Base-by-base conservation (phyloP, 75 land plant genomes). In the Cryptomeria japonica region DNA sequence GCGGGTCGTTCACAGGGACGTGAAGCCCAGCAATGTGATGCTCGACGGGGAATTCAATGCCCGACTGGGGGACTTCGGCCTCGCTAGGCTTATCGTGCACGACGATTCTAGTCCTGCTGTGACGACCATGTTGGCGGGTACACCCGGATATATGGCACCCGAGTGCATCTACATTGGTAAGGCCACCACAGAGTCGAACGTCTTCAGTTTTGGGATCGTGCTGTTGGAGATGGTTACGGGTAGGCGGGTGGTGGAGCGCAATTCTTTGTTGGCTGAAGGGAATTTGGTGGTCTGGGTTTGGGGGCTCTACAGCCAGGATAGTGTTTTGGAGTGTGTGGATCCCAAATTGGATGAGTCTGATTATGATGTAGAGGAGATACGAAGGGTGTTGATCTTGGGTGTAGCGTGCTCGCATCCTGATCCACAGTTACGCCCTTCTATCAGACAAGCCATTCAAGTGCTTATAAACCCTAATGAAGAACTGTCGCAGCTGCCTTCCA, bases 271-370 rank as follows among this genome's bases (percentile, higher is more conserved):
- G 13, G 93, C 90, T 39, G 95, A 61, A 16, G 88, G 93, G 41
- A 42, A 86, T 42, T 56, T 96, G 91, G 88, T 96, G 15, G 96
- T 95, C 55, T 91, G 93, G 94, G 93, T 94, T 86, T 90, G 96
- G 92, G 84, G 87, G 13, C 41, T 89, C 37, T 89, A 90, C 51
- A 86, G 46, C 22, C 86, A 84, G 13, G 92, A 88, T 16, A 88
- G 55, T 38, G 61, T 96, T 37, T 3, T 55, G 55, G 91, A 87
- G 36, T 94, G 91, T 3, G 91, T 89, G 15, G 97, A 96, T 75
- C 36, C n/a, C 70, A 91, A 86, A 89, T 58, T 94, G 39, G 76
- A 53, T 0, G 89, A 77, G 64, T 64, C 85, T 73, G 84, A 85
- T 28, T 77, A 68, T 37, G 85, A 42, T 22, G 91, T 87, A 39